A percentile compares a stretch with the other conserved stretches of the same genome.
Conservation (phyloP, 805 yeast species). For the Yamadazyma endophytica region DNA sequence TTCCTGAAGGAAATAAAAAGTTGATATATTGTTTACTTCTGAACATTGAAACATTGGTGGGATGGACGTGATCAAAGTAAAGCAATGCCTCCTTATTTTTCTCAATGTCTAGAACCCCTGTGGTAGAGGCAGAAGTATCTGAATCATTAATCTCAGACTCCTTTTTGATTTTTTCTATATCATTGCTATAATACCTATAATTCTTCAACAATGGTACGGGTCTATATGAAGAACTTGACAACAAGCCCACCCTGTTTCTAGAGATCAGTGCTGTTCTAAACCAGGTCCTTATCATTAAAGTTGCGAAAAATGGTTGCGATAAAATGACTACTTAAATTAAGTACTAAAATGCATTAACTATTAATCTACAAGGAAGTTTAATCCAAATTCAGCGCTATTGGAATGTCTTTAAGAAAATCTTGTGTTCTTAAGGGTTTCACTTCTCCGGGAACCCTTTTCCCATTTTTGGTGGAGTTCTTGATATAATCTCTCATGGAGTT, state of each 20-base stretch:
- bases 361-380: too few species aligned
- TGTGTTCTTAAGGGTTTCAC: constrained; percentile 50
- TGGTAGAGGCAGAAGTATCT: constrained; percentile 30
- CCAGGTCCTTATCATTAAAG: too few species aligned
- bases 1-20: constrained; percentile 13
- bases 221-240: too few species aligned
- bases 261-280: too few species aligned
- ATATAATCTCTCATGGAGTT: constrained; percentile 85
- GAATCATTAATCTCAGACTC: constrained; percentile 21
- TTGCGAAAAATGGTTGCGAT: too few species aligned
- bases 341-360: too few species aligned
- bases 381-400: too few species aligned
- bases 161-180: constrained; percentile 27
- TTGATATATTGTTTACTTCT: constrained; percentile 18
- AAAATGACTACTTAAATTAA: too few species aligned
- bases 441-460: constrained; percentile 23
- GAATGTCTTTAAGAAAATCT: constrained; percentile 50
- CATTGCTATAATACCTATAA: constrained; percentile 13
- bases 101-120: constrained; percentile 38
- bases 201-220: too few species aligned
- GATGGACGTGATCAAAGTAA: constrained; percentile 35
- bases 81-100: constrained; percentile 27
- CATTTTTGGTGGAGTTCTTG: constrained; percentile 46
- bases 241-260: too few species aligned
- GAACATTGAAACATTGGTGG: constrained; percentile 22